Evolutionary conservation across 1,284 basidiomycete species (phyloP), one percentile per base, ranked within the genome.

Genomic region (Cryptococcus sp.): DNA sequence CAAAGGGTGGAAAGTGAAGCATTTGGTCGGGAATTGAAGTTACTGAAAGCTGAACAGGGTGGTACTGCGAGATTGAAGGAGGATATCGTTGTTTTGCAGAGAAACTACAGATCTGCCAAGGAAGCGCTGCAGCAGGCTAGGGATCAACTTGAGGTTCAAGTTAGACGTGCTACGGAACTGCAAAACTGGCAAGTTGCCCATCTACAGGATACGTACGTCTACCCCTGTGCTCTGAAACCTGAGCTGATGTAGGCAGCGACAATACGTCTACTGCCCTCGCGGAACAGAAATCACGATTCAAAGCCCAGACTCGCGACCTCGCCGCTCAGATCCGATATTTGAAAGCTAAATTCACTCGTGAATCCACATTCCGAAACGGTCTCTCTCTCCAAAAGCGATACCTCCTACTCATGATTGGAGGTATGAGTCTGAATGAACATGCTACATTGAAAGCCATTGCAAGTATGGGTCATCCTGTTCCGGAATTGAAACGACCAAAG

Each of bases 381-480:
- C 77, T 98, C 43, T 78, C 81, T 3, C 85, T 91, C 66, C 94
- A 98, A 76, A 98, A 98, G 71, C 78, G 81, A 48, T 94, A 93
- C 66, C 62, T 79, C 2, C 52, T 76, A 5, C 51, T 74, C 4
- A 55, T 75, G 14, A 66, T 76, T 28, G 75, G 74, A 31, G 75
- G 73, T 50, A 85, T 85, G 63, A 85, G 90, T 74, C 81, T 82
- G 63, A 88, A 89, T 57, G 87, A 92, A 65, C 80, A 83, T 66
- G 85, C 82, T 45, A 87, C 91, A 23, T 77, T 88, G 49, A 83
- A 86, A 34, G 81, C 84, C 5, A 89, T 92, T 60, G 85, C 88
- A 1, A 79, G 80, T 39, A 85, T 89, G 67, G 89, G 87, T 3
- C 90, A 80, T 73, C 82, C 83, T 5, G 65, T 78, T 4, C 60